Evolutionary conservation across 2,329 filamentous ascomycete species (phyloP), one percentile per base, ranked within the genome.

Genomic region (Lachnellula cervina): DNA sequence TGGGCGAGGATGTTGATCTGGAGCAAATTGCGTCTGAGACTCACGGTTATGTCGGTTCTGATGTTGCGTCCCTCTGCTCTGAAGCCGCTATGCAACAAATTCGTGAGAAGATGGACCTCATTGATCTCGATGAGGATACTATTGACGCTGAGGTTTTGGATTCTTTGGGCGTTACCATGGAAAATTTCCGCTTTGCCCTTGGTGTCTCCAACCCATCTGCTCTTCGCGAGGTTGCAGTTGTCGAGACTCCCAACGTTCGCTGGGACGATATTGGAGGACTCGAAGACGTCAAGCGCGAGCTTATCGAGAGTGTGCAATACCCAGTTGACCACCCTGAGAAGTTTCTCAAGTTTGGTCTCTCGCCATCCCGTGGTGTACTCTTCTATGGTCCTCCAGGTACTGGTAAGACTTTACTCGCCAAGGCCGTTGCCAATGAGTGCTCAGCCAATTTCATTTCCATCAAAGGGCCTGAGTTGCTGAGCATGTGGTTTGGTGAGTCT

Each of bases 401-500:
- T 71, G 94, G 94, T 96, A 99, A 99, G 83, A 99, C 94, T 60
- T 85, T 99, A 80, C 88, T 99, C 79, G 94, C 94, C 72, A 99
- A 99, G 84, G 94, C 94, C 67, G 94, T 99, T 65, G 94, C 94
- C 77, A 99, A 97, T 77, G 94, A 99, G 80, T 97, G 92, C 72
- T 89, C 94, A 59, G 94, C 94, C 82, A 99, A 99, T 81, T 99
- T 99, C 79, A 97, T 99, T 72, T 99, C 94, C 42, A 88, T 99
- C 76, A 99, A 99, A 85, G 94, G 94, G 59, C 95, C 94, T 56
- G 94, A 99, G 75, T 82, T 99, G 69, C 84, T 99, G 68, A 97
- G 91, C 74, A 99, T 99, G 94, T 99, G 94, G 94, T 99, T 99
- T 71, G 94, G 94, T 86, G 94, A 99, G 79, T 99, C 94, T 53